Evolutionary conservation across 2,329 filamentous ascomycete species (phyloP).

Genomic region (Cercospora canescens): DNA sequence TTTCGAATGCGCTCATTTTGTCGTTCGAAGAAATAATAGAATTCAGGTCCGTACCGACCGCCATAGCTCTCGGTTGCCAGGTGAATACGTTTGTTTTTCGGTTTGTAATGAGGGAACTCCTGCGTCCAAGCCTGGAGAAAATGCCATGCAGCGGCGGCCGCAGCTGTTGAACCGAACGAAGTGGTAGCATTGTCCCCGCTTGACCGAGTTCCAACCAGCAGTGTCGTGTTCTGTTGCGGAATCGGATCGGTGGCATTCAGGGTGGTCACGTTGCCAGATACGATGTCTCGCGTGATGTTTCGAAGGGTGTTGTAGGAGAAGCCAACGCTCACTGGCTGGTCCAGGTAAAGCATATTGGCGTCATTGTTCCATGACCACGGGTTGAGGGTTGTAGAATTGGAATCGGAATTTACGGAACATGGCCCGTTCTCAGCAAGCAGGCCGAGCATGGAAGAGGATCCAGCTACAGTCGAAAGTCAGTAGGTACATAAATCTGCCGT

Average conservation of each 20-base stretch:
- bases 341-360: constrained; percentile 62
- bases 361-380: constrained; percentile 42
- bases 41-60: constrained; percentile 66
- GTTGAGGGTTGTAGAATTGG: constrained; percentile 52
- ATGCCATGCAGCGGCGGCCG: constrained; percentile 59
- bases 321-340: constrained; percentile 60
- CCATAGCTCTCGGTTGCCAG: constrained; percentile 31
- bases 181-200: constrained; percentile 21
- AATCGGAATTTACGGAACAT: constrained; percentile 55
- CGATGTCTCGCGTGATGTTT: constrained; percentile 57
- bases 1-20: constrained; percentile 60
- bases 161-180: too few species aligned
- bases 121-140: constrained; percentile 55
- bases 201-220: constrained; percentile 17
- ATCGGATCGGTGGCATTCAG: constrained; percentile 28
- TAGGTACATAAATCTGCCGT: constrained; percentile 24
- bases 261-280: constrained; percentile 20
- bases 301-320: constrained; percentile 60
- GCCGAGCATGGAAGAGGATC: constrained; percentile 53
- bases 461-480: constrained; percentile 33
- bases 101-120: constrained; percentile 23
- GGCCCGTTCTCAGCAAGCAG: constrained; percentile 53
- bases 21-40: constrained; percentile 55
- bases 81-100: constrained; percentile 20
- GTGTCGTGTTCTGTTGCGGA: constrained; percentile 48